These are phyloP conservation scores for Trypanosoma melophagium DNA, from an alignment of 208 protist species.

Conservation along the genomic window DNA sequence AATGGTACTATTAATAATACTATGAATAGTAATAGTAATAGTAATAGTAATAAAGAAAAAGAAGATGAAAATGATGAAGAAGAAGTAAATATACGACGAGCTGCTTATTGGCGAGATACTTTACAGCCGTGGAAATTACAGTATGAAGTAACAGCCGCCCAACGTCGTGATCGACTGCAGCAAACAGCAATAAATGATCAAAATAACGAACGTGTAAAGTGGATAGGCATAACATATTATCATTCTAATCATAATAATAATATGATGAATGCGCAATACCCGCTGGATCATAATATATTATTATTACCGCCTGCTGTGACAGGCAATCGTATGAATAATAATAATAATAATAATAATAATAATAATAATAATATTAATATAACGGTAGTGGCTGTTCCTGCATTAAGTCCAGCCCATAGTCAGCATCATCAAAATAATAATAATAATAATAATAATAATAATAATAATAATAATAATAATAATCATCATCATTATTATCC, in stretches of 20 bases:
- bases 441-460: constrained; percentile 3
- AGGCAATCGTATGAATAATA: too few relatives aligned
- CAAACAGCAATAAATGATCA: not conserved
- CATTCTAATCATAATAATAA: not conserved
- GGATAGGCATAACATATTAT: not conserved
- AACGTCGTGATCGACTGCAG: constrained; percentile 2
- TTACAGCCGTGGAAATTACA: constrained; percentile 16
- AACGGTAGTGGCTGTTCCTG: not conserved
- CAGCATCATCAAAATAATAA: too few relatives aligned
- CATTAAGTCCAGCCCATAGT: not conserved
- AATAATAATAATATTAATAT: not conserved
- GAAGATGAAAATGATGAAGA: constrained; percentile 2
- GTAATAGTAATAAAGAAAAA: constrained; percentile 3
- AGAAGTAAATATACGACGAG: not conserved
- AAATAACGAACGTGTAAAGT: not conserved
- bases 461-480: not conserved
- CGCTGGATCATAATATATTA: too few relatives aligned
- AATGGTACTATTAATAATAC: too few relatives aligned
- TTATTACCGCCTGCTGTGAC: not conserved
- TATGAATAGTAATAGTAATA: constrained; percentile 12
- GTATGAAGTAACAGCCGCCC: constrained; percentile 3
- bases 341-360: too few relatives aligned
- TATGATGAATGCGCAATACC: too few relatives aligned
- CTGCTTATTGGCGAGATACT: constrained; percentile 3
- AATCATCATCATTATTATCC: too few relatives aligned